These are phyloP conservation scores for Aspergillus panamensis DNA, from an alignment of 495 filamentous ascomycete genomes.

Conservation along the genomic window DNA sequence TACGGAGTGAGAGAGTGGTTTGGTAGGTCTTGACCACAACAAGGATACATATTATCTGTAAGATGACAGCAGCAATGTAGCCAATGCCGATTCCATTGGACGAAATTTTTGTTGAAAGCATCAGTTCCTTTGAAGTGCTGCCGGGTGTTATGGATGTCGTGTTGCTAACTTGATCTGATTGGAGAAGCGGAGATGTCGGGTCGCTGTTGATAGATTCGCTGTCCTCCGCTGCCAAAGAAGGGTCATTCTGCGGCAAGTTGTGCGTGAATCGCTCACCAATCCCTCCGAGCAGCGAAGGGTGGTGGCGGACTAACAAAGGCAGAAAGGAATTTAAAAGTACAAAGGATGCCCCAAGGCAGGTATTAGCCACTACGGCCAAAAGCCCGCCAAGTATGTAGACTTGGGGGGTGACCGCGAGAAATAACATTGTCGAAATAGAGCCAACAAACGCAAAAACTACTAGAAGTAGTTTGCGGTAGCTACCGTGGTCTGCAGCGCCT, in stretches of 20 bases:
- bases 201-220: conserved; percentile 9
- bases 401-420: conserved; percentile 69
- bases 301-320: conserved; percentile 74
- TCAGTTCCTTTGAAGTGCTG: conserved; percentile 58
- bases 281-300: conserved; percentile 48
- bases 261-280: background rate
- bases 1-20: conserved; percentile 70
- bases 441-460: conserved; percentile 80
- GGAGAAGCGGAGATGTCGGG: conserved; percentile 38
- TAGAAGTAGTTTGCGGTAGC: conserved; percentile 83
- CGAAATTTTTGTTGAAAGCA: conserved; percentile 79
- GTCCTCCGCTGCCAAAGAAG: background rate
- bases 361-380: conserved; percentile 85
- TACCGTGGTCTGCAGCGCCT: conserved; percentile 92
- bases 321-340: conserved; percentile 82
- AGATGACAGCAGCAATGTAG: conserved; percentile 75
- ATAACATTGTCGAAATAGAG: conserved; percentile 80
- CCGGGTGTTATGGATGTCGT: conserved; percentile 12
- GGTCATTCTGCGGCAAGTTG: background rate
- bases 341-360: conserved; percentile 82
- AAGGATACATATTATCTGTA: conserved; percentile 73
- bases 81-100: conserved; percentile 87
- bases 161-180: conserved; percentile 6
- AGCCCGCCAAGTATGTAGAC: conserved; percentile 77
- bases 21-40: conserved; percentile 67